Conservation (phyloP, 163 green algal genomes). For the Trebouxiophyceae sp. region DNA sequence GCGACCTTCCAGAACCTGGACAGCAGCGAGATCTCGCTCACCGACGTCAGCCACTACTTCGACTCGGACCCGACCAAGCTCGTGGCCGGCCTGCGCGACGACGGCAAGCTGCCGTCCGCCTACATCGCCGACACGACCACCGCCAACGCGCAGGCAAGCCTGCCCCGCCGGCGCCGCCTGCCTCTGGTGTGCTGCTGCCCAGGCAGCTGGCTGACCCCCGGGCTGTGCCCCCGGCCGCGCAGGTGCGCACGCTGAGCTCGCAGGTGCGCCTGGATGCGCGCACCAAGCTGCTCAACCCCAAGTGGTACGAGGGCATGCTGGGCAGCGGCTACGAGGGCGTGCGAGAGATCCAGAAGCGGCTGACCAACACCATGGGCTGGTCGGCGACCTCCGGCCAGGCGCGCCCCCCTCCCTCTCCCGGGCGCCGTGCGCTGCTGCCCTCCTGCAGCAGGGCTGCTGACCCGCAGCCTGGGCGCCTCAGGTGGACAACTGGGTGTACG, state of each 20-base stretch:
- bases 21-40: conserved; percentile 94
- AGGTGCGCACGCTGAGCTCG: conserved; percentile 89
- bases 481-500: conserved; percentile 99
- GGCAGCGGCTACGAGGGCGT: conserved; percentile 92
- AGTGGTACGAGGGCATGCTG: conserved; percentile 99
- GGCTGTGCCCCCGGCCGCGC: conserved; percentile 4
- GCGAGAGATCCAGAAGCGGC: conserved; percentile 98
- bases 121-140: conserved; percentile 99
- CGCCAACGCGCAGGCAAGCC: conserved; percentile 87
- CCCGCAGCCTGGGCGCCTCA: too few species aligned
- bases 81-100: conserved; percentile 74
- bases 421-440: too few species aligned
- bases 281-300: conserved; percentile 99
- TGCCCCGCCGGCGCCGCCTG: too few species aligned
- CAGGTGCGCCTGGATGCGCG: conserved; percentile 94
- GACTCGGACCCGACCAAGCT: conserved; percentile 99
- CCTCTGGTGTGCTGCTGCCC: too few species aligned
- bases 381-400: conserved; percentile 76
- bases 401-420: too few species aligned
- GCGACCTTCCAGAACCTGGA: conserved; percentile 99
- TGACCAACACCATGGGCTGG: conserved; percentile 99
- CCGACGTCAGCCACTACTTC: conserved; percentile 98
- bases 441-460: too few species aligned
- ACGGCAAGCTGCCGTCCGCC: conserved; percentile 77
- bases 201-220: not conserved